phyloP scores from a whole-genome alignment of 2,329 filamentous ascomycete species.

The Mycosphaerelloides madeirae region DNA sequence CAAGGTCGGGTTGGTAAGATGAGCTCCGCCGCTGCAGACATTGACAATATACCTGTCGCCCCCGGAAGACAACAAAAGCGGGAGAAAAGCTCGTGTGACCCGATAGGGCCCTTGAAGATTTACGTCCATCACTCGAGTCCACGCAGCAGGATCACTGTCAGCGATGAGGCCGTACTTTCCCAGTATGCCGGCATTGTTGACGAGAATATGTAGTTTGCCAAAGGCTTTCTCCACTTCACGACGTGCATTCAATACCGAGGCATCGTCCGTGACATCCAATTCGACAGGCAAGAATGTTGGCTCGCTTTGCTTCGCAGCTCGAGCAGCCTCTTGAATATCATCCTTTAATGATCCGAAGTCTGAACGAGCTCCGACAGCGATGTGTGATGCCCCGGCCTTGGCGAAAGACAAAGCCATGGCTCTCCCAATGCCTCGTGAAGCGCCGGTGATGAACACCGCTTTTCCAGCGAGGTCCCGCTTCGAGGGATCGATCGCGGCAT shows the following conservation, averaged over 20 bases:
- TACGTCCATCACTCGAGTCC: constrained; percentile 33
- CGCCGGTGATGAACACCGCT: constrained; percentile 51
- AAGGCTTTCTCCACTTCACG: constrained; percentile 32
- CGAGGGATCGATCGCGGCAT: constrained; percentile 44
- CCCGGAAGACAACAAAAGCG: constrained; percentile 33
- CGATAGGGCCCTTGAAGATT: constrained; percentile 46
- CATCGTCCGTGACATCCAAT: constrained; percentile 35
- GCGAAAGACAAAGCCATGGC: constrained; percentile 54
- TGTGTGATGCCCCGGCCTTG: constrained; percentile 48
- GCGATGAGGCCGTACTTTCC: constrained; percentile 15
- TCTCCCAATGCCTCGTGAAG: constrained; percentile 38
- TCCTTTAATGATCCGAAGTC: constrained; percentile 36
- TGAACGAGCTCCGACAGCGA: constrained; percentile 53
- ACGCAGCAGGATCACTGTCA: constrained; percentile 36
- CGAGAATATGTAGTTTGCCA: constrained; percentile 33
- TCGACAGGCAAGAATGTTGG: constrained; percentile 38
- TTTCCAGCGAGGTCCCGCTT: constrained; percentile 35
- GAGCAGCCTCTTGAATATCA: constrained; percentile 37
- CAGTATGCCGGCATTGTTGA: constrained; percentile 36
- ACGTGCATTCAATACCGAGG: too few species aligned
- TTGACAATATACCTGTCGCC: constrained; percentile 42
- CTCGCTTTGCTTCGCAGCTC: constrained; percentile 29
- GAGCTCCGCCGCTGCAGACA: constrained; percentile 40
- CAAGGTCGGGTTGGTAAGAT: constrained; percentile 20
- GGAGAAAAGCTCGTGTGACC: constrained; percentile 42